Evolutionary conservation across 441 rosid genomes (phyloP).

Genomic region (Theobroma grandiflorum): DNA sequence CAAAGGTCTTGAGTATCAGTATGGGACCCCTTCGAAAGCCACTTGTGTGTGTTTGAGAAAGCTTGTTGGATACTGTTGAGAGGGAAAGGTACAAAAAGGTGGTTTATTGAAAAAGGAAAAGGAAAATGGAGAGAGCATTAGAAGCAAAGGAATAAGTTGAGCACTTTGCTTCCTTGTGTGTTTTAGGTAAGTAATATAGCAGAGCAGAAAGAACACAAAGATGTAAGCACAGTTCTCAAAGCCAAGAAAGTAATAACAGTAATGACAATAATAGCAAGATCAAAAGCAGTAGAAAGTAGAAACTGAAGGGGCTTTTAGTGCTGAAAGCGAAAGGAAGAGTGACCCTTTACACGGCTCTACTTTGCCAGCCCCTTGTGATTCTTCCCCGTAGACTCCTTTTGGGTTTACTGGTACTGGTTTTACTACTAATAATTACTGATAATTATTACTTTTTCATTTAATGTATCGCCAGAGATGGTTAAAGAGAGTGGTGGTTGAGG

Average conservation of each 20-base stretch:
- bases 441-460: not conserved
- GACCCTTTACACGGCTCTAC: constrained; percentile 23
- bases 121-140: constrained; percentile 24
- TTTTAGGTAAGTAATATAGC: constrained; percentile 33
- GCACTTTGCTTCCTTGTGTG: constrained; percentile 28
- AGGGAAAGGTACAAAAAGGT: constrained; percentile 22
- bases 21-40: constrained; percentile 42
- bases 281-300: constrained; percentile 28
- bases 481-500: constrained; percentile 33
- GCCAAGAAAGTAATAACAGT: constrained; percentile 29
- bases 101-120: constrained; percentile 29
- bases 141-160: constrained; percentile 24
- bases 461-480: constrained; percentile 14
- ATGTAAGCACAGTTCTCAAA: constrained; percentile 47
- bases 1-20: constrained; percentile 14
- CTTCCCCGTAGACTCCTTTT: not conserved
- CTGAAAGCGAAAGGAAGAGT: constrained; percentile 55
- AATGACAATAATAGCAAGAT: constrained; percentile 43
- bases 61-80: not conserved
- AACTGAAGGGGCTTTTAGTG: constrained; percentile 31
- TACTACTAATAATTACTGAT: not conserved
- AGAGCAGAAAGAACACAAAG: constrained; percentile 42
- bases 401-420: not conserved
- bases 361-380: not conserved
- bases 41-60: constrained; percentile 22